Evolutionary conservation across 2,329 filamentous ascomycete genomes (phyloP).

Genomic region (Pseudomassariella vexata): DNA sequence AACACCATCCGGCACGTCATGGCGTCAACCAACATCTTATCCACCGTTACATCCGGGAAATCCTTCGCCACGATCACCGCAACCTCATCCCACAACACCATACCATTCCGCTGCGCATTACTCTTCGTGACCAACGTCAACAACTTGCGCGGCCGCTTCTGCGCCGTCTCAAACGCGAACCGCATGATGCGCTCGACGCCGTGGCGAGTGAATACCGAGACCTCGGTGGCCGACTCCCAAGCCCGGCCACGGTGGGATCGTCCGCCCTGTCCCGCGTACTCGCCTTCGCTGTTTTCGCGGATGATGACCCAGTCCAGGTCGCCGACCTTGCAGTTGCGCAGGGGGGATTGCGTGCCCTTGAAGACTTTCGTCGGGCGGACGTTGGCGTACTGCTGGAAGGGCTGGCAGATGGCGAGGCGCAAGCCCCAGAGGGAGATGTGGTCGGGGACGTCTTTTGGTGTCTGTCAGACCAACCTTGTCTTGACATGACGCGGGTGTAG

Average conservation of each 20-base stretch:
- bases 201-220: constrained; percentile 57
- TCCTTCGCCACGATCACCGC: constrained; percentile 47
- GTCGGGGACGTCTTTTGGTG: constrained; percentile 48
- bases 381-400: constrained; percentile 62
- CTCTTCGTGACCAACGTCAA: constrained; percentile 61
- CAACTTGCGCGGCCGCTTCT: constrained; percentile 48
- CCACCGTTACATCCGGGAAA: constrained; percentile 53
- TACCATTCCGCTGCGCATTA: constrained; percentile 60
- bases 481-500: not conserved
- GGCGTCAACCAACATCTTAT: constrained; percentile 63
- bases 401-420: constrained; percentile 58
- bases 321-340: constrained; percentile 42
- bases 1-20: constrained; percentile 62
- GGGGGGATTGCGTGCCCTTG: constrained; percentile 51
- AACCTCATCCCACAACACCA: constrained; percentile 65
- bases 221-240: constrained; percentile 58
- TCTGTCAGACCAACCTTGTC: too few species aligned
- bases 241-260: constrained; percentile 51
- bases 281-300: constrained; percentile 62
- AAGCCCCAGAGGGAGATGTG: constrained; percentile 62
- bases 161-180: constrained; percentile 58
- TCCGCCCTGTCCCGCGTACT: constrained; percentile 61
- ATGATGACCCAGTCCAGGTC: constrained; percentile 62
- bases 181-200: constrained; percentile 54
- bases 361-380: constrained; percentile 59